Evolutionary conservation across 441 rosid genomes (phyloP).

Genomic region (Mallotus repandus): DNA sequence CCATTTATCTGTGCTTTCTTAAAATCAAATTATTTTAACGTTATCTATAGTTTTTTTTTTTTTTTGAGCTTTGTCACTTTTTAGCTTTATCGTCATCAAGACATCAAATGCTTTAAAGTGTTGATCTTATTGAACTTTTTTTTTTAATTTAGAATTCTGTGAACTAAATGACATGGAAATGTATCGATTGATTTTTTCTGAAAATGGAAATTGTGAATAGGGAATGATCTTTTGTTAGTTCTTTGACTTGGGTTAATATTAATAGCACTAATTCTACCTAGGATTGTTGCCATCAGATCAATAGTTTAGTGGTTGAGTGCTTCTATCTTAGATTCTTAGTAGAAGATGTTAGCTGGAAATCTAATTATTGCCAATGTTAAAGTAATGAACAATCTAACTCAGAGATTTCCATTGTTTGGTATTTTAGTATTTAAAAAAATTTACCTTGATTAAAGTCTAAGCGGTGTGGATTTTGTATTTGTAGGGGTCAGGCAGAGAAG

Average conservation of each 20-base stretch:
- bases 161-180: neutral
- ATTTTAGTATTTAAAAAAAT: neutral
- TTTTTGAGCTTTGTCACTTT: neutral
- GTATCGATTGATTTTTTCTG: neutral
- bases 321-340: too few relatives aligned
- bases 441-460: neutral
- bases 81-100: neutral
- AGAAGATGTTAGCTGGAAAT: too few relatives aligned
- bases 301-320: too few relatives aligned
- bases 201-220: neutral
- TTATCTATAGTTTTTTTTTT: neutral
- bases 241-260: too few relatives aligned
- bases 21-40: neutral
- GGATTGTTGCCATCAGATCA: too few relatives aligned
- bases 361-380: too few relatives aligned
- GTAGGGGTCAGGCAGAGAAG: conserved; percentile 94
- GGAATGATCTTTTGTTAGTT: neutral
- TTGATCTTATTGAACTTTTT: conserved; percentile 10
- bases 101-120: too few relatives aligned
- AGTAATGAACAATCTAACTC: neutral
- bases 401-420: neutral
- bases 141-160: too few relatives aligned
- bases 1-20: conserved; percentile 5
- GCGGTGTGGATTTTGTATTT: conserved; percentile 6
- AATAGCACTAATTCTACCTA: too few relatives aligned